Conservation (phyloP, 345 rosid genomes). For the Linum usitatissimum region DNA sequence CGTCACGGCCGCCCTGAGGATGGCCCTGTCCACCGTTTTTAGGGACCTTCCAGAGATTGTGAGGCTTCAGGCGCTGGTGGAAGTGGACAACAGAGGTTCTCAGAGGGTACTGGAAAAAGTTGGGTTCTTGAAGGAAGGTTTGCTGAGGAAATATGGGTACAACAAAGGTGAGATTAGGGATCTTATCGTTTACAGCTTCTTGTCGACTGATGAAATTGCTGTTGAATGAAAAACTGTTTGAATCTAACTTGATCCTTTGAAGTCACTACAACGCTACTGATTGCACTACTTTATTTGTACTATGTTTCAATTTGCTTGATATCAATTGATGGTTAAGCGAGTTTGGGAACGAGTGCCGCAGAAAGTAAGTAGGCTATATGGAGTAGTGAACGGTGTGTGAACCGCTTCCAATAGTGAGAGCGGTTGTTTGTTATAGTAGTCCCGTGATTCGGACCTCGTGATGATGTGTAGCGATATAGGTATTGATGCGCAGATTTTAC, state of each 20-base stretch:
- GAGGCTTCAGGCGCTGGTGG: constrained; percentile 52
- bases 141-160: constrained; percentile 41
- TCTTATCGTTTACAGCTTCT: constrained; percentile 29
- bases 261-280: too few species aligned
- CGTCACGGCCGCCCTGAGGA: constrained; percentile 27
- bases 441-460: not conserved
- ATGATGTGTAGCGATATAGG: too few species aligned
- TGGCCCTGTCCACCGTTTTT: constrained; percentile 26
- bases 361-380: too few species aligned
- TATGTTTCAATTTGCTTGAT: too few species aligned
- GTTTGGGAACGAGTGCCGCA: too few species aligned
- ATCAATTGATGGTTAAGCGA: too few species aligned
- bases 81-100: constrained; percentile 39
- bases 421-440: not conserved
- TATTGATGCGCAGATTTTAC: too few species aligned
- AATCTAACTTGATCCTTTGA: too few species aligned
- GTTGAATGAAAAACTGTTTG: too few species aligned
- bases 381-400: too few species aligned
- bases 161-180: constrained; percentile 45
- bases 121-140: constrained; percentile 50
- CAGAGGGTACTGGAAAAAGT: constrained; percentile 53
- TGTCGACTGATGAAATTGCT: constrained; percentile 20
- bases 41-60: constrained; percentile 26
- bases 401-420: too few species aligned
- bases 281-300: too few species aligned